A percentile compares a stretch with the other conserved stretches of the same genome.
Conservation (phyloP, 2,329 filamentous ascomycete species). For the Leptographium radiaticola region DNA sequence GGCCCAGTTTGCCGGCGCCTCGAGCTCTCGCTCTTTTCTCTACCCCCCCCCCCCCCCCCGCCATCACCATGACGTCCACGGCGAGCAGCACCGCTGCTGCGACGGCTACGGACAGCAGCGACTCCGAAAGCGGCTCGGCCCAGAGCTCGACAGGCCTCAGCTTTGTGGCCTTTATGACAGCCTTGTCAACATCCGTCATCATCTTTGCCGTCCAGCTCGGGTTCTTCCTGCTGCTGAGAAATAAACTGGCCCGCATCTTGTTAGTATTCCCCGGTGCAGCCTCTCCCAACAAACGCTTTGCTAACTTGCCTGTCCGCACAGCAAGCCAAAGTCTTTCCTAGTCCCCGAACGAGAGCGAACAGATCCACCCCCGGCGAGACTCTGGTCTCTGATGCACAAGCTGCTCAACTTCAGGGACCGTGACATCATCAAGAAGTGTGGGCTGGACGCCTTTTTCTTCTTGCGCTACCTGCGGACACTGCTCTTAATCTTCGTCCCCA, state of each 20-base stretch:
- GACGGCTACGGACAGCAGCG: slow-evolving; percentile 4
- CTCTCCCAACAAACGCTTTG: not conserved
- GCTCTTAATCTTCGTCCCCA: slow-evolving; percentile 81
- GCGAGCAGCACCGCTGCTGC: slow-evolving; percentile 6
- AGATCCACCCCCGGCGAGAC: slow-evolving; percentile 50
- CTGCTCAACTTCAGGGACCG: slow-evolving; percentile 58
- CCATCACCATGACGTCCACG: not conserved
- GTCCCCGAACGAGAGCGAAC: slow-evolving; percentile 77
- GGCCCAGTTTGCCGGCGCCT: too few species aligned
- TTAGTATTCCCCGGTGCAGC: slow-evolving; percentile 25
- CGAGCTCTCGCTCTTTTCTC: not conserved
- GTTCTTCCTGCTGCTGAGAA: slow-evolving; percentile 63
- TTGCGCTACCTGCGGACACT: slow-evolving; percentile 68
- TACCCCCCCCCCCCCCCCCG: not conserved
- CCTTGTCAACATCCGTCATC: slow-evolving; percentile 46
- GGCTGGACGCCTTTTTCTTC: slow-evolving; percentile 95
- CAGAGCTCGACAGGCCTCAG: slow-evolving; percentile 27
- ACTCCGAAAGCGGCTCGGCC: slow-evolving; percentile 9
- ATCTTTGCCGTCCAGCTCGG: slow-evolving; percentile 52
- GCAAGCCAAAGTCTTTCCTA: slow-evolving; percentile 73
- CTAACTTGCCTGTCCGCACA: slow-evolving; percentile 17
- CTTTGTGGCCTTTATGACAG: slow-evolving; percentile 48
- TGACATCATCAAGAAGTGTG: slow-evolving; percentile 88
- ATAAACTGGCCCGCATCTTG: slow-evolving; percentile 75
- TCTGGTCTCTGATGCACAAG: slow-evolving; percentile 38